Base-by-base conservation (phyloP, 2,329 filamentous ascomycete species). In the Ramularia collo-cygni region DNA sequence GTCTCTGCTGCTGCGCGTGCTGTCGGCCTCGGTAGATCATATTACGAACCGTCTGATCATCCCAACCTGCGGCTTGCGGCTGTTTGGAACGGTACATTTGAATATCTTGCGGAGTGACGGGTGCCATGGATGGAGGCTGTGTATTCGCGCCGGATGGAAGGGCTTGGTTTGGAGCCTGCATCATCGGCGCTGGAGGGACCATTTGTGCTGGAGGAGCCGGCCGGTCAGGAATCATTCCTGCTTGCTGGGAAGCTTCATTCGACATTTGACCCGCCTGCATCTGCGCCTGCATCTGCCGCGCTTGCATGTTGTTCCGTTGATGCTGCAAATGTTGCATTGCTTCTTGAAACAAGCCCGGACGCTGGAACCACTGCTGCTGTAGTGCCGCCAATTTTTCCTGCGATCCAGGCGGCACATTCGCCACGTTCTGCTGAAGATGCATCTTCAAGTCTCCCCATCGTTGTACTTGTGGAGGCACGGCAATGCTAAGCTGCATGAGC, bases 391-490 rank as follows among this genome's bases (percentile, higher is more conserved):
- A 49, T 38, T 64, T 70, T 4, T 60, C 48, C 13, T 66, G 38
- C 31, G 64, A 66, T 3, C 64, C 60, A 8, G 60, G 62, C 13
- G 63, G 65, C 34, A 70, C 48, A 4, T 63, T 59, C 34, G 63
- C 61, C 12, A 63, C 61, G 40, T 76, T 76, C 30, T 68, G 61
- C 18, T 55, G 52, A 12, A 69, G 68, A 64, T 72, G 75, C 37
- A 70, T 61, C 55, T 77, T 79, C 5, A 79, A 61, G 40, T 76
- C 70, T 7, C 68, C 68, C 76, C 76, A 79, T 2, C 67, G 70
- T 48, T 67, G 71, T 16, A 78, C 62, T 9, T 70, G 58, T 18
- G 67, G 68, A 4, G 75, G 74, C 8, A 75, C 50, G 8, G 46
- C 43, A 27, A 49, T 47, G 19, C 38, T 39, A 4, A 47, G 34